Evolutionary conservation across 139 green algal genomes (phyloP).

Genomic region (Dunaliella sp.): DNA sequence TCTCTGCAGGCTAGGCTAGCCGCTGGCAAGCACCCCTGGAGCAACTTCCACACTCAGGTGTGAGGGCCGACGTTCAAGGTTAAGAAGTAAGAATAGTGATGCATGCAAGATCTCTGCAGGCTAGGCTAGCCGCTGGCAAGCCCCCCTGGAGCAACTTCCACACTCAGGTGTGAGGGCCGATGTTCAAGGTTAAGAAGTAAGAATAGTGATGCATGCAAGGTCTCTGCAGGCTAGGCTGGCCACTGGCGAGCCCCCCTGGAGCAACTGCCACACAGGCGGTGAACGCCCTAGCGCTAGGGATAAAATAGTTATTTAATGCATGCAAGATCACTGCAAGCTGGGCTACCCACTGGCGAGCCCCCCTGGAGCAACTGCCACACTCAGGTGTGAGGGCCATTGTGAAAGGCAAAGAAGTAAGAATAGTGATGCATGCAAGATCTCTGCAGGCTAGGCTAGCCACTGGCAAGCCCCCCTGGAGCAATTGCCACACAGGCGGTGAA

Average conservation of each 20-base stretch:
- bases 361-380: slow-evolving; percentile 29
- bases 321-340: too few relatives aligned
- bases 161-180: too few relatives aligned
- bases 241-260: slow-evolving; percentile 39
- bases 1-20: neutral
- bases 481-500: too few relatives aligned
- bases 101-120: too few relatives aligned
- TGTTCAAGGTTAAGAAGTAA: too few relatives aligned
- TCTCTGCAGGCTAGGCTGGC: neutral
- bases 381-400: slow-evolving; percentile 16
- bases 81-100: too few relatives aligned
- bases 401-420: too few relatives aligned
- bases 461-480: slow-evolving; percentile 38
- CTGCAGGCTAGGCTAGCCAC: neutral
- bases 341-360: slow-evolving; percentile 90
- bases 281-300: too few relatives aligned
- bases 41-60: slow-evolving; percentile 21
- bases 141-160: too few relatives aligned
- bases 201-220: neutral
- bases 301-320: too few relatives aligned
- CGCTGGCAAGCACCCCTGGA: slow-evolving; percentile 38
- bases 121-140: too few relatives aligned
- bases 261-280: neutral
- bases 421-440: neutral
- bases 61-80: too few relatives aligned